Conservation (phyloP, 257 asterid species). For the Nicotiana paniculata region DNA sequence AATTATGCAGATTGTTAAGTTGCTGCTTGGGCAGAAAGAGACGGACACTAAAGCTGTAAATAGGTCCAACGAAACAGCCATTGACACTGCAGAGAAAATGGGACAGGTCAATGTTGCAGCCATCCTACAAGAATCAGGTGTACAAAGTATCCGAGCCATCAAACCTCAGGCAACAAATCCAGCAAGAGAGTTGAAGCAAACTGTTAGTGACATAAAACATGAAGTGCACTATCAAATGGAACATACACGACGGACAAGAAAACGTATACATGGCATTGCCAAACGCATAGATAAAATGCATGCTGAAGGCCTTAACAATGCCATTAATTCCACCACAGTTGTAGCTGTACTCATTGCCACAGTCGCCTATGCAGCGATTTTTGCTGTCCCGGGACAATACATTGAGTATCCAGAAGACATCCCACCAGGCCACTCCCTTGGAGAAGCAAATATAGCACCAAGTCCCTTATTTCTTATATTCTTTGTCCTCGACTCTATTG, state of each 20-base stretch:
- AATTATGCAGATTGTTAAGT: conserved; percentile 27
- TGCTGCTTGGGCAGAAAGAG: conserved; percentile 23
- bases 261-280: conserved; percentile 35
- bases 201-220: conserved; percentile 40
- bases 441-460: conserved; percentile 47
- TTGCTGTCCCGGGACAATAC: conserved; percentile 43
- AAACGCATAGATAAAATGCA: conserved; percentile 41
- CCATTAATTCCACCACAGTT: conserved; percentile 42
- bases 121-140: conserved; percentile 24
- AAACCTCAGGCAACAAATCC: conserved; percentile 28
- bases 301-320: conserved; percentile 41
- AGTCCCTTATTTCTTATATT: conserved; percentile 28
- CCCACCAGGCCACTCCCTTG: conserved; percentile 34
- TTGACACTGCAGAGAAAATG: conserved; percentile 31
- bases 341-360: conserved; percentile 48
- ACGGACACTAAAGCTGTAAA: conserved; percentile 25
- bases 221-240: conserved; percentile 41
- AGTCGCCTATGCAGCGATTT: conserved; percentile 48
- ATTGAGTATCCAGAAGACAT: conserved; percentile 24
- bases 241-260: conserved; percentile 35
- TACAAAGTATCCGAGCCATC: conserved; percentile 17
- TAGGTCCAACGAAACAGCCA: conserved; percentile 30
- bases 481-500: conserved; percentile 40
- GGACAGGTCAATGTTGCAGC: conserved; percentile 17
- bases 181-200: conserved; percentile 37